Base-by-base conservation (phyloP, 345 rosid genomes). In the Gossypium rotundifolium region DNA sequence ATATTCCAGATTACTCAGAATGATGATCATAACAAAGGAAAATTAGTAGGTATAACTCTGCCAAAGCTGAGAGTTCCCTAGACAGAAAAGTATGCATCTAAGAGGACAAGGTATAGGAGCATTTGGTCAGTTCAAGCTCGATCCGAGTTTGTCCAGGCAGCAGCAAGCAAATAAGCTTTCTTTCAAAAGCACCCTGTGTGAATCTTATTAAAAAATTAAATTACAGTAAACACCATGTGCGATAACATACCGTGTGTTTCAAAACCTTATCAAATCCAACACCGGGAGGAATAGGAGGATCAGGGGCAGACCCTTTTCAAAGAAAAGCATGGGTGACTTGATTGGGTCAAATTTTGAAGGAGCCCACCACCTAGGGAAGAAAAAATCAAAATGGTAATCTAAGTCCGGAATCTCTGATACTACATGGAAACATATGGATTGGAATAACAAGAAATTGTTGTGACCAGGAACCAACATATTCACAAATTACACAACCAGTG, bases 261-360 rank as follows among this genome's bases (percentile, higher is more conserved):
- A 94, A 79, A 79, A 86, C 98, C 79, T 80, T 81, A 71, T 91
- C 95, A 45, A 94, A 81, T 68, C 96, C 99, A 62, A 72, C 81
- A 62, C 82, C 79, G 51, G 97, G 90, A 65, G 86, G 76, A 54
- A 94, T 2, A 2, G 89, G 89, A 76, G 99, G 69, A 92, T 79
- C 46, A 92, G 40, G 18, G 99, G 96, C 59, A 64, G 80, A 62
- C 85, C 87, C 33, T 75, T 82, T 87, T 85, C 88, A 83, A 88
- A 94, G 93, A 95, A 95, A 81, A 93, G 85, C 98, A 93, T 90
- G 53, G 98, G 97, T 27, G 94, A 85, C 74, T 88, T 91, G 27
- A 85, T 59, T 17, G 98, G 96, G 64, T 89, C 94, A 80, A 94
- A 92, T 80, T 94, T 94, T 64, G 97, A 84, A 60, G 97, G 96